Evolutionary conservation across 768 basidiomycete species (phyloP).

Genomic region (Ephemerocybe angulata): DNA sequence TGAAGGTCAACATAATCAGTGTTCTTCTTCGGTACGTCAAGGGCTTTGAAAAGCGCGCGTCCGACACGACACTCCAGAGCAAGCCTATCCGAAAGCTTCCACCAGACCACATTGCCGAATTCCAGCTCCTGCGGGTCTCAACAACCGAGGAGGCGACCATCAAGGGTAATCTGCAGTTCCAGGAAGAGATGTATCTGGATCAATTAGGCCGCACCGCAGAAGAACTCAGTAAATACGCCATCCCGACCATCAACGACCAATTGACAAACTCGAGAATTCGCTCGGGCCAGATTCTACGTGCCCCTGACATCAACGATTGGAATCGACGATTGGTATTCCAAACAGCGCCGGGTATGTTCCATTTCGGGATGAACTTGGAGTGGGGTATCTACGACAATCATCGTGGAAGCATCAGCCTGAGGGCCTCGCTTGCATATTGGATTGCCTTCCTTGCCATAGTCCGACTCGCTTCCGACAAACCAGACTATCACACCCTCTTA

Average conservation of each 20-base stretch:
- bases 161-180: slow-evolving; percentile 19
- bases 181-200: slow-evolving; percentile 18
- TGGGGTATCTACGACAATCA: slow-evolving; percentile 23
- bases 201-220: slow-evolving; percentile 14
- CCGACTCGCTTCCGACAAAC: slow-evolving; percentile 23
- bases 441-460: slow-evolving; percentile 23
- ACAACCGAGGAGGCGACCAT: slow-evolving; percentile 27
- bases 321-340: slow-evolving; percentile 18
- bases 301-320: slow-evolving; percentile 14
- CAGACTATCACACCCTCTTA: slow-evolving; percentile 27
- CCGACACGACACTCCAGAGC: slow-evolving; percentile 9
- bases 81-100: slow-evolving; percentile 15
- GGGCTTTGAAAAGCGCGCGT: background rate
- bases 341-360: slow-evolving; percentile 27
- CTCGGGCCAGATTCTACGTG: slow-evolving; percentile 9
- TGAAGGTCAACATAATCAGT: slow-evolving; percentile 7
- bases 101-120: slow-evolving; percentile 16
- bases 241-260: slow-evolving; percentile 21
- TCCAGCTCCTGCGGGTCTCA: slow-evolving; percentile 15
- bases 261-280: slow-evolving; percentile 19
- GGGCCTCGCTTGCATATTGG: slow-evolving; percentile 21
- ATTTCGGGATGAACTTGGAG: slow-evolving; percentile 24
- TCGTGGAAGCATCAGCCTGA: slow-evolving; percentile 15
- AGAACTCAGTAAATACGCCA: slow-evolving; percentile 13
- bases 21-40: slow-evolving; percentile 2